Percentiles rank a stretch among this genome's conserved stretches.
phyloP scores from a whole-genome alignment of 73 alveolate genomes.

The Stentor coeruleus region DNA sequence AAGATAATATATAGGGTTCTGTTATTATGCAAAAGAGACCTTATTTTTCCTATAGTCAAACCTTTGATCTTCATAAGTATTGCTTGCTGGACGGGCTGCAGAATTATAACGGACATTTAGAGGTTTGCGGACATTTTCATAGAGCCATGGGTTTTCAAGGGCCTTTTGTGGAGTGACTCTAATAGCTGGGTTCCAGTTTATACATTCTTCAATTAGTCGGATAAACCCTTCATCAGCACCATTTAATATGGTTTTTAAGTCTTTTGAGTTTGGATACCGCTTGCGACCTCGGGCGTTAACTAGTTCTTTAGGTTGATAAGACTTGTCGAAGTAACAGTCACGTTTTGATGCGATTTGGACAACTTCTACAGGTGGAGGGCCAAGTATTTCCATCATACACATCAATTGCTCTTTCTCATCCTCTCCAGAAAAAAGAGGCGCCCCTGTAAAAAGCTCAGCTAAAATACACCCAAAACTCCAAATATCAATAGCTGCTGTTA shows the following conservation, averaged over 20 bases:
- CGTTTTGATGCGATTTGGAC: slow-evolving; percentile 58
- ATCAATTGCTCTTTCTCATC: slow-evolving; percentile 75
- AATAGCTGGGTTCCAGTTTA: slow-evolving; percentile 35
- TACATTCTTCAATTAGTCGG: slow-evolving; percentile 35
- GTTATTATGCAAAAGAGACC: not conserved
- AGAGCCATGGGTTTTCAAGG: slow-evolving; percentile 45
- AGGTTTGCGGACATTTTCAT: not conserved
- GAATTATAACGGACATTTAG: not conserved
- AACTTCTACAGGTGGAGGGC: slow-evolving; percentile 76
- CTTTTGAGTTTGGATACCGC: not conserved
- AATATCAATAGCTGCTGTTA: slow-evolving; percentile 90
- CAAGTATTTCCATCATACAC: slow-evolving; percentile 68
- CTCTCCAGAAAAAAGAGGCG: slow-evolving; percentile 87
- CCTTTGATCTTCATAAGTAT: not conserved
- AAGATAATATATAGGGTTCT: too few relatives aligned
- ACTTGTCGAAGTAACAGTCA: slow-evolving; percentile 36
- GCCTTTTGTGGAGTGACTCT: slow-evolving; percentile 55
- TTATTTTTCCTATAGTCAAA: not conserved
- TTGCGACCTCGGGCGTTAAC: not conserved
- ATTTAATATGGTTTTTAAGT: slow-evolving; percentile 13
- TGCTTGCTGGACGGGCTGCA: not conserved
- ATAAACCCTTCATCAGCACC: slow-evolving; percentile 24
- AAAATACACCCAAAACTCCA: slow-evolving; percentile 96
- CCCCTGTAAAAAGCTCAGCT: slow-evolving; percentile 82
- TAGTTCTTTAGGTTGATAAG: not conserved